Evolutionary conservation across 768 basidiomycete genomes (phyloP).

Genomic region (Saitozyma sp.): DNA sequence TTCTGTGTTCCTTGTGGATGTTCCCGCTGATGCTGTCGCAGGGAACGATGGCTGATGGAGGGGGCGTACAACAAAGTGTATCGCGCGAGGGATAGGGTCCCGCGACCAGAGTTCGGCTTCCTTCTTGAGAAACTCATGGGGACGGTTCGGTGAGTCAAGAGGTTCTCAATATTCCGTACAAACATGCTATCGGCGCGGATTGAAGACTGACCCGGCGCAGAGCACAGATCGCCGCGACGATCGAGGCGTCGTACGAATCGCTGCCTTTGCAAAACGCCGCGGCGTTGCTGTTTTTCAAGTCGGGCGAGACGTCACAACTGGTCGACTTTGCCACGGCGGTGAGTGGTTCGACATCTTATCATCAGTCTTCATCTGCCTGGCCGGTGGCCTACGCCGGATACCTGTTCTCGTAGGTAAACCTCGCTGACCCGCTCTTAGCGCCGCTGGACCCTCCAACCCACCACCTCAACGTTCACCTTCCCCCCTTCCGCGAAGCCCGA

Average conservation of each 20-base stretch:
- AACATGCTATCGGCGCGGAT: not conserved
- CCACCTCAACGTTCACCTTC: conserved; percentile 71
- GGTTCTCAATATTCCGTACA: not conserved
- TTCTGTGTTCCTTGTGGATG: not conserved
- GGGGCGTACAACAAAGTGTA: conserved; percentile 97
- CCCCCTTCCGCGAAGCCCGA: conserved; percentile 44
- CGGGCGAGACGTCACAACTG: conserved; percentile 62
- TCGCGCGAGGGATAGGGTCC: conserved; percentile 88
- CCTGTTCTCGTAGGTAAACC: not conserved
- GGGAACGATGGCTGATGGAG: conserved; percentile 96
- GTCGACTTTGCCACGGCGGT: conserved; percentile 80
- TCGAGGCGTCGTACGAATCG: conserved; percentile 89
- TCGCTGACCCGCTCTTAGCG: conserved; percentile 59
- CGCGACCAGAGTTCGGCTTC: conserved; percentile 90
- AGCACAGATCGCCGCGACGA: conserved; percentile 95
- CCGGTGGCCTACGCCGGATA: not conserved
- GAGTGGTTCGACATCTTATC: conserved; percentile 30
- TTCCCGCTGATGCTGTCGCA: conserved; percentile 18
- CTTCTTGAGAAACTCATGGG: conserved; percentile 91
- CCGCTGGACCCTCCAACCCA: conserved; percentile 65
- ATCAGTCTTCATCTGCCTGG: not conserved
- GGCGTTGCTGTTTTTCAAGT: conserved; percentile 85
- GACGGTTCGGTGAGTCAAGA: conserved; percentile 72
- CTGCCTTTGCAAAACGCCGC: conserved; percentile 86
- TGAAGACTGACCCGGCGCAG: conserved; percentile 55